phyloP scores from a whole-genome alignment of 768 basidiomycete species.

The Tubosaeta sp. region DNA sequence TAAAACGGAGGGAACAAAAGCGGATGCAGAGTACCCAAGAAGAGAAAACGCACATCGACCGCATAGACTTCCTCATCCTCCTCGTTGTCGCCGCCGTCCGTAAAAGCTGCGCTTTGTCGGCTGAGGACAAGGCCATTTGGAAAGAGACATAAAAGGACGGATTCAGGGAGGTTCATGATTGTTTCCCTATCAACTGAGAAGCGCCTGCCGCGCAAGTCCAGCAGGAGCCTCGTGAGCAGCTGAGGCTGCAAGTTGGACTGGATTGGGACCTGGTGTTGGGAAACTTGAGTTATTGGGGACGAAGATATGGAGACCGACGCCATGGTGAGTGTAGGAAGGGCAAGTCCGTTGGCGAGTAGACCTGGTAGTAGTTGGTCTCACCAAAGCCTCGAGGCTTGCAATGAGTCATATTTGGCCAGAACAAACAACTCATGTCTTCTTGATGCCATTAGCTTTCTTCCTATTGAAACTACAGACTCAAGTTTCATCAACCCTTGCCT shows the following conservation, averaged over 20 bases:
- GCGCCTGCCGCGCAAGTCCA: slow-evolving; percentile 87
- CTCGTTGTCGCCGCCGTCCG: slow-evolving; percentile 68
- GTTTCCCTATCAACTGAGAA: slow-evolving; percentile 97
- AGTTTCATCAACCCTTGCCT: background rate
- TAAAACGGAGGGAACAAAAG: background rate
- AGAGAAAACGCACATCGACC: slow-evolving; percentile 76
- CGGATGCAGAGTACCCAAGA: slow-evolving; percentile 3
- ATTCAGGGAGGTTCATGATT: slow-evolving; percentile 98
- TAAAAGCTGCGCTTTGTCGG: slow-evolving; percentile 73
- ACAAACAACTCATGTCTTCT: slow-evolving; percentile 24
- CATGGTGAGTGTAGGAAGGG: slow-evolving; percentile 28
- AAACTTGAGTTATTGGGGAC: slow-evolving; percentile 52
- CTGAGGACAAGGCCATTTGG: slow-evolving; percentile 95
- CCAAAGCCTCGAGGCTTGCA: slow-evolving; percentile 29
- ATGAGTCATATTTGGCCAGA: slow-evolving; percentile 24
- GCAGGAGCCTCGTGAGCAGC: slow-evolving; percentile 80
- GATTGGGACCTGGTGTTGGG: slow-evolving; percentile 49
- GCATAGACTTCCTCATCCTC: slow-evolving; percentile 91
- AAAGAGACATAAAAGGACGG: slow-evolving; percentile 91
- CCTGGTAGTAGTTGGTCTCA: slow-evolving; percentile 13
- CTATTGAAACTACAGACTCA: background rate
- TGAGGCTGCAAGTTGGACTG: slow-evolving; percentile 79
- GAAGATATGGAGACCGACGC: slow-evolving; percentile 44
- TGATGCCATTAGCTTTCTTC: background rate
- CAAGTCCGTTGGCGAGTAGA: slow-evolving; percentile 7